Evolutionary conservation across 1,139 yeast species (phyloP).

Genomic region (Suhomyces atakaporum): DNA sequence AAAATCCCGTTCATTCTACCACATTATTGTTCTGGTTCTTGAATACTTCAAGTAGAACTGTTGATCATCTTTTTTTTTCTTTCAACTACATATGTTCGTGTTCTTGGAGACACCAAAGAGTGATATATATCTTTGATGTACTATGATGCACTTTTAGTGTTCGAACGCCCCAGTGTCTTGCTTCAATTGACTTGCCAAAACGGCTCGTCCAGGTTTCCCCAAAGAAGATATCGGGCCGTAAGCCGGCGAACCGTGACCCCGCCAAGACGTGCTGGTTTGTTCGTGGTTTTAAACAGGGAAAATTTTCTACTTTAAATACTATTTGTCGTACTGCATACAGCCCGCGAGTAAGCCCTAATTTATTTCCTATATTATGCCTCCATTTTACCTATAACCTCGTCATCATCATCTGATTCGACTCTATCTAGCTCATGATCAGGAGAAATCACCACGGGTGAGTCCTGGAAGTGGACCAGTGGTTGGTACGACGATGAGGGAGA

Average conservation of each 20-base stretch:
- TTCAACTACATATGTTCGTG: slow-evolving; percentile 43
- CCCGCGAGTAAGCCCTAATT: slow-evolving; percentile 1
- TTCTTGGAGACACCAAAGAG: slow-evolving; percentile 55
- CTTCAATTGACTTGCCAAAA: slow-evolving; percentile 45
- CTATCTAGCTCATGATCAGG: slow-evolving; percentile 9
- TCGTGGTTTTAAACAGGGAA: slow-evolving; percentile 5
- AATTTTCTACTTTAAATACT: slow-evolving; percentile 7
- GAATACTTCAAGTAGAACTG: too few relatives aligned
- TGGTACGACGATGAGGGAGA: slow-evolving; percentile 12
- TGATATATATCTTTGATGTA: slow-evolving; percentile 40
- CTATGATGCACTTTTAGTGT: slow-evolving; percentile 48
- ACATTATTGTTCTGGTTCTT: too few relatives aligned
- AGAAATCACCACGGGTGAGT: slow-evolving; percentile 8
- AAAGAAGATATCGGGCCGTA: slow-evolving; percentile 39
- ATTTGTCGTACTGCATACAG: slow-evolving; percentile 2
- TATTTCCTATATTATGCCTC: slow-evolving; percentile 13
- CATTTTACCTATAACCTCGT: slow-evolving; percentile 27
- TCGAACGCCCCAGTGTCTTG: slow-evolving; percentile 24
- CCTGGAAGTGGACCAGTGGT: slow-evolving; percentile 5
- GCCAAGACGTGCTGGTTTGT: slow-evolving; percentile 19
- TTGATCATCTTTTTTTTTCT: too few relatives aligned
- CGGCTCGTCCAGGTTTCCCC: slow-evolving; percentile 45
- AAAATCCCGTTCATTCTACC: neutral
- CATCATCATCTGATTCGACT: slow-evolving; percentile 17
- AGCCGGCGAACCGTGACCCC: slow-evolving; percentile 16